Evolutionary conservation across 1,284 basidiomycete species (phyloP).

Genomic region (Boletus semigastroideus): DNA sequence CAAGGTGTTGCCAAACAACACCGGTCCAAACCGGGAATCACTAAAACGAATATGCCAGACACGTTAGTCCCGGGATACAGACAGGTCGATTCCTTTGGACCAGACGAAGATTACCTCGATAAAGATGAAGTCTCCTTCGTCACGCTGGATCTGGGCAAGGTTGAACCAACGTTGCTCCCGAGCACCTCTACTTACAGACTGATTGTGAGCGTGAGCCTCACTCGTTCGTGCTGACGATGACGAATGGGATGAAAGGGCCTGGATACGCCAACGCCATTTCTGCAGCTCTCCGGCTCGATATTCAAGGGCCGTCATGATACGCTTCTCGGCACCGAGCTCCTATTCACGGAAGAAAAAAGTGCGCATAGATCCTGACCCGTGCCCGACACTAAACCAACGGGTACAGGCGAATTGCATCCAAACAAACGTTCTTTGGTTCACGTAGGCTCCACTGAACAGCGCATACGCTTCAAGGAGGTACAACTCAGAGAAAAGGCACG

Average conservation of each 20-base stretch:
- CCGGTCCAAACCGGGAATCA: neutral
- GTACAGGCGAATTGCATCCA: slow-evolving; percentile 42
- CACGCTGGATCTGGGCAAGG: slow-evolving; percentile 66
- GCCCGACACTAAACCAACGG: neutral
- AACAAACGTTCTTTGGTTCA: slow-evolving; percentile 50
- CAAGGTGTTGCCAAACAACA: slow-evolving; percentile 19
- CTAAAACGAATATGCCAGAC: slow-evolving; percentile 14
- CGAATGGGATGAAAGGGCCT: slow-evolving; percentile 51
- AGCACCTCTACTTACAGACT: slow-evolving; percentile 65
- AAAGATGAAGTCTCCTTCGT: slow-evolving; percentile 65
- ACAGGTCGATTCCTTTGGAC: slow-evolving; percentile 60
- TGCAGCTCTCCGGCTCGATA: slow-evolving; percentile 72
- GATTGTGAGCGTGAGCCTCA: slow-evolving; percentile 52
- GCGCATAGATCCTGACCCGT: neutral
- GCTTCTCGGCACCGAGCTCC: slow-evolving; percentile 68
- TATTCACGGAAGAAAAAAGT: slow-evolving; percentile 69
- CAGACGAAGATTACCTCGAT: slow-evolving; percentile 60
- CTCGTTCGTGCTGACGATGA: neutral
- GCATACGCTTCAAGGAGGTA: slow-evolving; percentile 54
- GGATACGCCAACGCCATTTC: slow-evolving; percentile 69
- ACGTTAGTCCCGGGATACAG: slow-evolving; percentile 51
- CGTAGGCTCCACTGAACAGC: slow-evolving; percentile 56
- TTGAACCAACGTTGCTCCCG: slow-evolving; percentile 73
- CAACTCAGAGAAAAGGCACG: slow-evolving; percentile 26
- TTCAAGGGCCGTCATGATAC: slow-evolving; percentile 65